A percentile compares a stretch with the other conserved stretches of the same genome.
Evolutionary conservation across 2,329 filamentous ascomycete genomes (phyloP).

Genomic region (Oidium heveae): DNA sequence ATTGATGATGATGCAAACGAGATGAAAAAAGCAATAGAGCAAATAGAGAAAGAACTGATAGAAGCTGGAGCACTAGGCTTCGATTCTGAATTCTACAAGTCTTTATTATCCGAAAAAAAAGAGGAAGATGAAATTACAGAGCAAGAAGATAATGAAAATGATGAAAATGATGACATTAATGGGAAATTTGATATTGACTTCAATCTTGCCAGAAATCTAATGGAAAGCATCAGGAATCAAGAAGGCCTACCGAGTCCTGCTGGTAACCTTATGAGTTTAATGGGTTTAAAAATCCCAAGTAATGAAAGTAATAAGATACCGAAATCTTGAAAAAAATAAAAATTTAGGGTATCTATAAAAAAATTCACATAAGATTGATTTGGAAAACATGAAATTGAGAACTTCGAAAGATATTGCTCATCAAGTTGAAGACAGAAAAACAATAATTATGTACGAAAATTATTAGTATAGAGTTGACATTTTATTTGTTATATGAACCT

Average conservation of each 20-base stretch:
- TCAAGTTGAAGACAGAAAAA: no score
- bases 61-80: conserved; percentile 38
- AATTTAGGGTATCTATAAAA: no score
- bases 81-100: conserved; percentile 16
- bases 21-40: conserved; percentile 36
- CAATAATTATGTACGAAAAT: no score
- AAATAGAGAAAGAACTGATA: conserved; percentile 51
- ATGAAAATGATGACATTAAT: conserved; percentile 22
- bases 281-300: conserved; percentile 60
- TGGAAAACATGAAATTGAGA: no score
- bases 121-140: conserved; percentile 5
- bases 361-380: no score
- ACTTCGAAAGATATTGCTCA: no score
- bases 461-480: no score
- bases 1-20: conserved; percentile 27
- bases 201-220: conserved; percentile 67
- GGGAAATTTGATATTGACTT: conserved; percentile 55
- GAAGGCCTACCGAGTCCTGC: conserved; percentile 65
- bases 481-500: no score
- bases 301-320: conserved; percentile 34
- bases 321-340: no score
- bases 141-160: conserved; percentile 8
- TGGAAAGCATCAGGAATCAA: conserved; percentile 84
- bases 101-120: conserved; percentile 2
- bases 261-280: conserved; percentile 63